Evolutionary conservation across 805 yeast genomes (phyloP).

Genomic region (Wickerhamomyces rabaulensis): DNA sequence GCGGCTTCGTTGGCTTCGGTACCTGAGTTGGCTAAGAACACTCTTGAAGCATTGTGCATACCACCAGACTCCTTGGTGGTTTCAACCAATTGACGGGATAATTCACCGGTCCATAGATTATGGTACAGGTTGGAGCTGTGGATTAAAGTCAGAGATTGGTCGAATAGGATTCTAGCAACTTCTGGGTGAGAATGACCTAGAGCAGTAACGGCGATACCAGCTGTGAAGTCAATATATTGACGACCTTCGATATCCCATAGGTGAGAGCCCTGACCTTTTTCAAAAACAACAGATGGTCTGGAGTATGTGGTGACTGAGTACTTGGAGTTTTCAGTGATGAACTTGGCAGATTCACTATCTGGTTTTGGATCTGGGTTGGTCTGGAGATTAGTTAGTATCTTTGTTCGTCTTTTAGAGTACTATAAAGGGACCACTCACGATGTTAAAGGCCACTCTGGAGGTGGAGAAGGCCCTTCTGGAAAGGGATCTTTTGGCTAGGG

Average conservation of each 20-base stretch:
- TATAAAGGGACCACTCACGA: slow-evolving; percentile 1
- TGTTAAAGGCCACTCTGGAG: slow-evolving; percentile 3
- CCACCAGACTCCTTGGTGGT: slow-evolving; percentile 71
- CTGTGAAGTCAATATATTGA: slow-evolving; percentile 82
- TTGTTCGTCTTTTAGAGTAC: background rate
- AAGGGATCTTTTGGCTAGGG: slow-evolving; percentile 1
- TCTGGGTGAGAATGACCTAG: slow-evolving; percentile 83
- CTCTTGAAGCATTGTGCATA: slow-evolving; percentile 73
- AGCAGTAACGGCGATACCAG: slow-evolving; percentile 97
- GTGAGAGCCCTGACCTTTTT: slow-evolving; percentile 76
- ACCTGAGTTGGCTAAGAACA: slow-evolving; percentile 67
- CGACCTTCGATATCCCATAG: slow-evolving; percentile 77
- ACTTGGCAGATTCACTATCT: slow-evolving; percentile 28
- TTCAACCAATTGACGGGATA: slow-evolving; percentile 65
- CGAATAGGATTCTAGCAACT: slow-evolving; percentile 61
- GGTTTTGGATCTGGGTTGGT: slow-evolving; percentile 11
- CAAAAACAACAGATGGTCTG: slow-evolving; percentile 70
- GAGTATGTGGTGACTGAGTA: slow-evolving; percentile 75
- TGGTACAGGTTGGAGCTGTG: slow-evolving; percentile 86
- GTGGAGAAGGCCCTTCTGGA: slow-evolving; percentile 7
- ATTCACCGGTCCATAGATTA: slow-evolving; percentile 77
- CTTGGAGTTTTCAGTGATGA: slow-evolving; percentile 29
- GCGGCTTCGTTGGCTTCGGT: slow-evolving; percentile 82
- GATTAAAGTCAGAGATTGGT: slow-evolving; percentile 67
- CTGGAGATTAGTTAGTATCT: slow-evolving; percentile 1